These are phyloP conservation scores for Fragilaria radians DNA, from an alignment of 108 stramenopile genomes.

Conservation along the genomic window DNA sequence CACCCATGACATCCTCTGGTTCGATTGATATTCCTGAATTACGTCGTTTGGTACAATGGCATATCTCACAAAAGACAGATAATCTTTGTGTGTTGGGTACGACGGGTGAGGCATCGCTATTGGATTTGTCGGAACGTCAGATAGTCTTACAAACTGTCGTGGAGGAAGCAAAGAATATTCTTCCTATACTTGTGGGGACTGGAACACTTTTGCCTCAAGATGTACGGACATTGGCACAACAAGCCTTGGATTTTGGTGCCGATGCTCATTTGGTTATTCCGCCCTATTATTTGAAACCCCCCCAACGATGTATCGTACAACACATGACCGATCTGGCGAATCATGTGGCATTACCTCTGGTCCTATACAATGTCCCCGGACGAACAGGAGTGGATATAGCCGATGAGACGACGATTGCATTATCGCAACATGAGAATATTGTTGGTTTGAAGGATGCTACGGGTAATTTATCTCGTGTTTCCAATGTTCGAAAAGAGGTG, in stretches of 20 bases:
- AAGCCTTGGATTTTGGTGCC: constrained; percentile 83
- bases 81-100: constrained; percentile 87
- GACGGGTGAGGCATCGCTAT: constrained; percentile 86
- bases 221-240: constrained; percentile 69
- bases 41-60: constrained; percentile 61
- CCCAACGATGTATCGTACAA: constrained; percentile 72
- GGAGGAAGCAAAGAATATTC: constrained; percentile 67
- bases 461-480: constrained; percentile 70
- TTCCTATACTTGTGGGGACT: constrained; percentile 72
- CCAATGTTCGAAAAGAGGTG: constrained; percentile 19
- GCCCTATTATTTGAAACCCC: constrained; percentile 93
- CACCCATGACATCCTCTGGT: constrained; percentile 69
- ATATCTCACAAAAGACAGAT: constrained; percentile 72
- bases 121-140: constrained; percentile 73
- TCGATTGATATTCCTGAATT: constrained; percentile 67
- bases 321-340: constrained; percentile 77
- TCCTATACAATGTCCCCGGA: constrained; percentile 92
- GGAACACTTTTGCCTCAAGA: constrained; percentile 70
- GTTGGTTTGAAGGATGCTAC: constrained; percentile 89
- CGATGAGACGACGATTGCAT: constrained; percentile 57
- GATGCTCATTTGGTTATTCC: constrained; percentile 89
- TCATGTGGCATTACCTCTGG: constrained; percentile 77
- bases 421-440: constrained; percentile 55
- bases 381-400: constrained; percentile 54
- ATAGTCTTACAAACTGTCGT: constrained; percentile 63